Percentiles rank a stretch among this genome's conserved stretches.
phyloP scores from a whole-genome alignment of 2,329 filamentous ascomycete genomes.

The Penicillium sp. region DNA sequence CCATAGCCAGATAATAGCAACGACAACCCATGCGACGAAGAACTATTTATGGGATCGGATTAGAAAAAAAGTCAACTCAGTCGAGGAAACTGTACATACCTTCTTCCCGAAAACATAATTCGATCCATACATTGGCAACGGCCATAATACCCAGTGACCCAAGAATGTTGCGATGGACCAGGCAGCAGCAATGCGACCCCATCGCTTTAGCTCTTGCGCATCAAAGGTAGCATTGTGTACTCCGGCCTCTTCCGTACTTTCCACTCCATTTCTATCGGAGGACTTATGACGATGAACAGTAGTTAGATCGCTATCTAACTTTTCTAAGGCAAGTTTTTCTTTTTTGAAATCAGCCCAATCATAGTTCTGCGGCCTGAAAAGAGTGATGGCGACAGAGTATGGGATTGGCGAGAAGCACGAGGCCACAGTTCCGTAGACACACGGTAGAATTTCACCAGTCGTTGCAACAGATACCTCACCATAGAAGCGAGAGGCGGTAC shows the following conservation, averaged over 20 bases:
- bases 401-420: slow-evolving; percentile 59
- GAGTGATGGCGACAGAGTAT: slow-evolving; percentile 54
- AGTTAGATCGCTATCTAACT: slow-evolving; percentile 29
- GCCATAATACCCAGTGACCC: slow-evolving; percentile 60
- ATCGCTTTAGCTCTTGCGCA: slow-evolving; percentile 47
- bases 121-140: slow-evolving; percentile 59
- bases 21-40: slow-evolving; percentile 56
- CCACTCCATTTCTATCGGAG: neutral
- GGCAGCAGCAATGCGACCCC: slow-evolving; percentile 51
- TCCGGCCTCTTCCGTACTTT: slow-evolving; percentile 10
- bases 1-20: slow-evolving; percentile 61
- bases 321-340: slow-evolving; percentile 34
- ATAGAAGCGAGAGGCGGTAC: slow-evolving; percentile 51
- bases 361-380: slow-evolving; percentile 49
- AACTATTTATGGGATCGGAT: slow-evolving; percentile 37
- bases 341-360: slow-evolving; percentile 46
- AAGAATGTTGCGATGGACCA: slow-evolving; percentile 57
- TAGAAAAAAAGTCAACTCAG: neutral
- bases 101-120: slow-evolving; percentile 54
- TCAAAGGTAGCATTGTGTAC: slow-evolving; percentile 27
- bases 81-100: slow-evolving; percentile 18
- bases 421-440: slow-evolving; percentile 58
- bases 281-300: slow-evolving; percentile 14
- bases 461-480: slow-evolving; percentile 54
- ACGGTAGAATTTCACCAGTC: slow-evolving; percentile 56